Evolutionary conservation across 805 yeast genomes (phyloP), one percentile per base, ranked within the genome.

Genomic region (Yarrowia sp.): DNA sequence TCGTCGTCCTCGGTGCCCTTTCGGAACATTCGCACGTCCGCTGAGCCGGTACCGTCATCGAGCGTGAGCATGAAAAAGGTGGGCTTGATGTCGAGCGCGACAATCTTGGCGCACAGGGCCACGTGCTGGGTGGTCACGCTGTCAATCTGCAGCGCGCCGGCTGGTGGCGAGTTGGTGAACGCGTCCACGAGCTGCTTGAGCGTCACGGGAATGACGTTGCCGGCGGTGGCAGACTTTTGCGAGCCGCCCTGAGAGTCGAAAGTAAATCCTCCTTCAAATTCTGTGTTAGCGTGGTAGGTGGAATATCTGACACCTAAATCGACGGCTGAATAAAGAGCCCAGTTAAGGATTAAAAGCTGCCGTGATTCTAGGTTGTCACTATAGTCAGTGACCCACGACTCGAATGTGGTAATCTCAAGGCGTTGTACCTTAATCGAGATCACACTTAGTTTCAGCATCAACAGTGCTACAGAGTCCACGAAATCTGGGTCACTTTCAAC

Each of bases 41-140:
- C 73, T 1, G 79, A 70, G 1, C 90, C 90, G 0, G 92, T 85
- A 14, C 90, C 89, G 73, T 88, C 92, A 70, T 86, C 90, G 11
- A 88, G 69, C 14, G 82, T 78, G 65, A 85, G 72, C 7, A 75
- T 73, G 22, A 81, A 72, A 9, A 82, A 79, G 30, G 83, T 79
- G 2, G 85, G 77, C 16, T 66, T 61, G 28, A 35, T 58, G 46
- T 76, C 77, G 41, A 80, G 77, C 3, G 77, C 78, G 12, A 84
- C 80, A 59, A 81, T 80, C 65, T 88, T 77, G 12, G 87, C 76
- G 16, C 83, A 80, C 0, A 88, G 91, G 12, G 87, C 82, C 66
- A 86, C 56, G 67, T 84, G 78, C 11, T 85, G 84, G 72, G 80
- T 78, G 64, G 79, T 80, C 30, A 85, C 76, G n/a, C 81, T 83